Base-by-base conservation (phyloP, 2,329 filamentous ascomycete genomes). In the Colletotrichum trifolii region DNA sequence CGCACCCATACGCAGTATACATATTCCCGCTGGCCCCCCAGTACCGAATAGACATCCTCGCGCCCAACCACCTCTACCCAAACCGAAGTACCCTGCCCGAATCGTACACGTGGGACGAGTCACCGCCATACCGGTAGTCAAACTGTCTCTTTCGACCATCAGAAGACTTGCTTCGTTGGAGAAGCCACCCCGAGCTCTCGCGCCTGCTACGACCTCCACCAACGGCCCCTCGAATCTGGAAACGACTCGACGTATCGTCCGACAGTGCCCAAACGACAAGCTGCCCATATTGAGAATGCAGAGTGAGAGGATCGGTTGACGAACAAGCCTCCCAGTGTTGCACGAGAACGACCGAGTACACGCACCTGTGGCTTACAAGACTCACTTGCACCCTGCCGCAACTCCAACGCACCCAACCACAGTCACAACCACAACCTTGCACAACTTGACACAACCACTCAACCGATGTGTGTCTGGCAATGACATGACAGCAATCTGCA, bases 71-170 rank as follows among this genome's bases (percentile, higher is more conserved):
- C 60, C 64, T 33, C 64, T 33, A 59, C 38, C 43, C 52, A 46
- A 54, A 48, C 52, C 62, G 62, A 65, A 47, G 62, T 56, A 52
- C 60, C 52, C 52, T 65, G 52, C 53, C 48, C 60, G 38, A 39
- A 40, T 59, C 42, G 48, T 60, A 66, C 64, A 66, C 64, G 64
- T 66, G 64, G 64, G 54, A 63, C 64, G 54, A 64, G 48, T 66
- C 60, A 64, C 58, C 58, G 62, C 62, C 62, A 54, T n/a, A 25
- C 25, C 25, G 25, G 25, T 25, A 53, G 59, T 33, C 60, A 66
- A 50, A 54, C 48, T 35, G 54, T 34, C 46, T 35, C 7, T 54
- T 25, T 53, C 39, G 3, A 60, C 35, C 58, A 33, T 39, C 45
- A 34, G 35, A 55, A 45, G 15, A 6, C 25, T 25, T 25, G 25